Evolutionary conservation across 1,284 basidiomycete species (phyloP).

Genomic region (Hemileia vastatrix): DNA sequence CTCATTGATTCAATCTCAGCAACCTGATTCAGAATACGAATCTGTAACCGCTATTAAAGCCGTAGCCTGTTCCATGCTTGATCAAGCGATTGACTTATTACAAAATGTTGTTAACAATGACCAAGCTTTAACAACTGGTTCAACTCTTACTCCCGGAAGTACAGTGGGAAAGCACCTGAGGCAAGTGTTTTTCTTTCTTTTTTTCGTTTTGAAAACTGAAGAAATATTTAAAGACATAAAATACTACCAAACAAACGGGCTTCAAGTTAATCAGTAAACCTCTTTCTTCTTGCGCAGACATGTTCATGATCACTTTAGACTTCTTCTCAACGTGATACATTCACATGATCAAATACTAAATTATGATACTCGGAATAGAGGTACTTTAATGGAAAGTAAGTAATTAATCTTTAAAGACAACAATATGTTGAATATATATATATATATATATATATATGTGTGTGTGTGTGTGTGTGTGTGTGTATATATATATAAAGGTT

Average conservation of each 20-base stretch:
- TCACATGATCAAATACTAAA: not conserved
- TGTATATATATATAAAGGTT: no score
- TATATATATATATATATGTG: no score
- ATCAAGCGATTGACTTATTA: constrained; percentile 8
- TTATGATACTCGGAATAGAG: not conserved
- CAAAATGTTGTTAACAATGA: not conserved
- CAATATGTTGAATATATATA: no score
- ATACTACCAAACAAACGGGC: no score
- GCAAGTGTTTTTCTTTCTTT: not conserved
- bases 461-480: no score
- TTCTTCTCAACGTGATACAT: not conserved
- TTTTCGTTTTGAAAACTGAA: not conserved
- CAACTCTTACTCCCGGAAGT: constrained; percentile 1
- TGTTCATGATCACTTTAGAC: constrained; percentile 9
- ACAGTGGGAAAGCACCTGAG: constrained; percentile 20
- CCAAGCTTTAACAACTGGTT: not conserved
- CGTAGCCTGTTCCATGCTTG: no score
- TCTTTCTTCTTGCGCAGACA: not conserved
- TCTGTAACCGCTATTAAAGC: no score
- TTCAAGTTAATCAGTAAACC: no score
- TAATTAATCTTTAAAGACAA: not conserved
- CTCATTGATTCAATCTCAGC: no score
- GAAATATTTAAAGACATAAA: no score
- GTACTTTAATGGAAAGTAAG: constrained; percentile 13
- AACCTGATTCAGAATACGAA: no score